A percentile compares a stretch with the other conserved stretches of the same genome.
Evolutionary conservation across 176 grass and related monocot genomes (phyloP).

Genomic region (Avena sativa): DNA sequence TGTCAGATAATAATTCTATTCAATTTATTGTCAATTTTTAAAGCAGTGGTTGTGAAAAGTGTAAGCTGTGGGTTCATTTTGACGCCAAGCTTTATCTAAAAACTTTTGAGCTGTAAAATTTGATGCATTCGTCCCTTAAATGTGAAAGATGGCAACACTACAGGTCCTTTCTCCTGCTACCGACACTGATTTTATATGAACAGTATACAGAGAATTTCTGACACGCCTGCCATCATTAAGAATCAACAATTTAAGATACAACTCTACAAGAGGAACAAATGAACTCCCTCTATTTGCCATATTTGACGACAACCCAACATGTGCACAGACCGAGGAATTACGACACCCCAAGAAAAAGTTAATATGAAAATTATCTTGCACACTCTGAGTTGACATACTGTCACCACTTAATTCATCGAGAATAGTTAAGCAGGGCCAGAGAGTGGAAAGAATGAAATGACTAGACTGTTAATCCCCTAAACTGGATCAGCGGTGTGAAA

Average conservation of each 20-base stretch:
- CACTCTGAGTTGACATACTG: neutral
- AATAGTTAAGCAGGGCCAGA: neutral
- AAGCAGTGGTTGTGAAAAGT: neutral
- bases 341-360: neutral
- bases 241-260: neutral
- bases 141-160: neutral
- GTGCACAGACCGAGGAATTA: neutral
- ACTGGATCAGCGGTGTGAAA: neutral
- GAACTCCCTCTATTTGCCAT: neutral
- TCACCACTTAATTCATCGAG: neutral
- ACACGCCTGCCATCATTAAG: neutral
- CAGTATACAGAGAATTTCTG: neutral
- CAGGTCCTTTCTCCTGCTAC: slow-evolving; percentile 1
- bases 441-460: neutral
- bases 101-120: neutral
- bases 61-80: neutral
- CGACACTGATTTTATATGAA: neutral
- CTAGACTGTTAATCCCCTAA: neutral
- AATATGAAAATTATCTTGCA: neutral
- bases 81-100: neutral
- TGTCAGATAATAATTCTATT: slow-evolving; percentile 28
- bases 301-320: neutral
- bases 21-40: neutral
- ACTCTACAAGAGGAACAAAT: neutral
- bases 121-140: neutral